These are phyloP conservation scores for Candida quercuum DNA, from an alignment of 805 yeast genomes.

Conservation along the genomic window DNA sequence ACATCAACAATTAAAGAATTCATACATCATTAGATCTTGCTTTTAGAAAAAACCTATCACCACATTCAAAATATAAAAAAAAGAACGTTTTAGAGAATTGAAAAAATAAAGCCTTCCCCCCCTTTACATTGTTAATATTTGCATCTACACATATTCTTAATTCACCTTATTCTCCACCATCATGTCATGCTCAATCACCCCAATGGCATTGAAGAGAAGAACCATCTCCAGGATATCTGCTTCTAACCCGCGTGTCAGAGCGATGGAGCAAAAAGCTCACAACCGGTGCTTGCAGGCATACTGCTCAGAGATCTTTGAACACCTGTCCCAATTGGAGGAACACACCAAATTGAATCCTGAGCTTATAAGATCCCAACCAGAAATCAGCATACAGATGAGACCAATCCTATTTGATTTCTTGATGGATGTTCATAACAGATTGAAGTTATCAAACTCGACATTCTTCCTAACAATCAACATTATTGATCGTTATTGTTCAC, in stretches of 20 bases:
- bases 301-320: constrained; percentile 34
- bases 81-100: no score
- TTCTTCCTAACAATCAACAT: constrained; percentile 64
- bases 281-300: constrained; percentile 38
- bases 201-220: constrained; percentile 20
- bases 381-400: constrained; percentile 52
- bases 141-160: not conserved
- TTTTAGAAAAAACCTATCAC: no score
- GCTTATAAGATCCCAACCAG: constrained; percentile 32
- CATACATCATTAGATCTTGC: no score
- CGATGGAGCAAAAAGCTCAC: constrained; percentile 46
- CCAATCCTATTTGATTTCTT: constrained; percentile 76
- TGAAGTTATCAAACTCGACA: constrained; percentile 58
- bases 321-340: constrained; percentile 29
- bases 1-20: no score
- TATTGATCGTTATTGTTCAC: constrained; percentile 82
- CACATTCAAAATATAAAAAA: not conserved
- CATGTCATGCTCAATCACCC: constrained; percentile 16
- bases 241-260: constrained; percentile 33
- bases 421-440: constrained; percentile 62
- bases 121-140: not conserved
- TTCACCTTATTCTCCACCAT: not conserved
- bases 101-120: no score
- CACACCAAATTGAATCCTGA: constrained; percentile 23
- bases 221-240: constrained; percentile 25